Evolutionary conservation across 2,329 filamentous ascomycete genomes (phyloP).

Genomic region (Colletotrichum gloeosporioides): DNA sequence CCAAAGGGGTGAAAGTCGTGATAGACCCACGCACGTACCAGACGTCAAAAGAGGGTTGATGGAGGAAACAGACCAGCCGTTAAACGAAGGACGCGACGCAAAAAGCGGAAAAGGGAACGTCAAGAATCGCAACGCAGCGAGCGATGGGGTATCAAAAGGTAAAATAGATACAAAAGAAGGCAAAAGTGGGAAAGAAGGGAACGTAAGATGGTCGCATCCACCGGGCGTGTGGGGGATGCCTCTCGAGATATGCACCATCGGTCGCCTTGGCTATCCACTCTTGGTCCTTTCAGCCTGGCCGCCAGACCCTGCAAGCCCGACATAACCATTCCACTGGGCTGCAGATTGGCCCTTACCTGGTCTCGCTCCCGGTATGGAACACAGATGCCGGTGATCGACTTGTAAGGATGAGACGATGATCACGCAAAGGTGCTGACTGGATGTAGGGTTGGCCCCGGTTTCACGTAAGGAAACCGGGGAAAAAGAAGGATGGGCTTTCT

Average conservation of each 20-base stretch:
- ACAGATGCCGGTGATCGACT: neutral
- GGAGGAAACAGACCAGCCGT: conserved; percentile 5
- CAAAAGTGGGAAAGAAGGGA: neutral
- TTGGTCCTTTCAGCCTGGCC: neutral
- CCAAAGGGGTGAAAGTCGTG: neutral
- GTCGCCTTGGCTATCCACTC: neutral
- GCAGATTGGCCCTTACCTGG: neutral
- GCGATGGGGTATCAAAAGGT: neutral
- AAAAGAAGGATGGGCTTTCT: neutral
- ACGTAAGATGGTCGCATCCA: neutral
- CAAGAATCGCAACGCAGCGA: neutral
- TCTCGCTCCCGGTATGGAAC: neutral
- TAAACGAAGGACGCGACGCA: neutral
- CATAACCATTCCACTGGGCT: neutral
- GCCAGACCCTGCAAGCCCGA: neutral
- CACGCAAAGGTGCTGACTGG: neutral
- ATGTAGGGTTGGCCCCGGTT: neutral
- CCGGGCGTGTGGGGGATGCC: neutral
- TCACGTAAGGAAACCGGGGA: neutral
- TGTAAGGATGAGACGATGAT: conserved; percentile 13
- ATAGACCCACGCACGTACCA: neutral
- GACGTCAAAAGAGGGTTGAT: neutral
- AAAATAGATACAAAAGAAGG: neutral
- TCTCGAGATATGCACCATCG: conserved; percentile 1
- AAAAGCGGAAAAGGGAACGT: neutral